Base-by-base conservation (phyloP, 2,329 filamentous ascomycete genomes). In the Xylaria sp. region DNA sequence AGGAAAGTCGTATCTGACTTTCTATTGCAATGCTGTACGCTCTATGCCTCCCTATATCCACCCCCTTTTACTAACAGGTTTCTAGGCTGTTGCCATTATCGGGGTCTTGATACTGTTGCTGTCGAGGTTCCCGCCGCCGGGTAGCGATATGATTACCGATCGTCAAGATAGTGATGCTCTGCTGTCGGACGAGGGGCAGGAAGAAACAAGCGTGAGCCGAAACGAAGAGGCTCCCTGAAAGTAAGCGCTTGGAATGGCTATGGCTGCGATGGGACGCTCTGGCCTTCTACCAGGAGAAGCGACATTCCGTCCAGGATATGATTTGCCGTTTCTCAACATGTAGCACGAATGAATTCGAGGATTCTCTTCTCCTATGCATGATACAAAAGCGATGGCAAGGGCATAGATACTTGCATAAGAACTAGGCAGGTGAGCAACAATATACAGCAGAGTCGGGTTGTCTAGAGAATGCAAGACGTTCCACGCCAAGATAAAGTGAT, bases 21-120 rank as follows among this genome's bases (percentile, higher is more conserved):
- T 76, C 50, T 76, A 72, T 48, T 72, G 69, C 53, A 76, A 75
- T 60, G 73, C 74, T 21, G 74, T 75, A 71, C 56, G 74, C 59
- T 19, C 51, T 30, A 19, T 9, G 17, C 24, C 19, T 30, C 47
- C 7, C 21, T n/a, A 8, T 19, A 1, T 1, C 2, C 14, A 4
- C 24, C n/a, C 9, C 11, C 11, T 51, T 32, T 19, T 39, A 54
- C 57, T 68, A 27, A 6, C 8, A 14, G 12, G 2, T 6, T n/a
- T 54, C 3, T 53, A 76, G 73, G 74, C 69, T 11, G 69, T 75
- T 61, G 74, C 73, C 3, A 50, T 74, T 12, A 53, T 74, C 4
- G 72, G 54, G 0, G 72, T 74, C 34, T 17, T 56, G 2, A 67
- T 76, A 34, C 70, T 76, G 8, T 39, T 72, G 12, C 66, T 73